Base-by-base conservation (phyloP, 371 early-diverging fungal species). In the Apophysomyces ossiformis region DNA sequence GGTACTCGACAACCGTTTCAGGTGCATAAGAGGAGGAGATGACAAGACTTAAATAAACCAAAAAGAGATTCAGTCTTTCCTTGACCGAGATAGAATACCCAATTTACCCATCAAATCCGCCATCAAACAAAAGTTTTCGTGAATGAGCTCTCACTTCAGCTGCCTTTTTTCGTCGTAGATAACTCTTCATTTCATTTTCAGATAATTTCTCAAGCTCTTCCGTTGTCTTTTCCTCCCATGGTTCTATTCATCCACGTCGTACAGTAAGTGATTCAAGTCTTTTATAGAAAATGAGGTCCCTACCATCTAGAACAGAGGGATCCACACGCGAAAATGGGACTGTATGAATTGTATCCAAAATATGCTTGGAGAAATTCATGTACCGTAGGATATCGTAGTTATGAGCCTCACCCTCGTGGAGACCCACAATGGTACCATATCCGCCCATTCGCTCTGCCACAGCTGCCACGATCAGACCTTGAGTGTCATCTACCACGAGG, bases 371-470 rank as follows among this genome's bases (percentile, higher is more conserved):
- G 60, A 93, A 89, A 72, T 95, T 95, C 88, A 93, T 87, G 67
- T 94, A 90, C 57, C 90, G 85, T 37, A 93, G 59, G 8, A 93
- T 73, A 57, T 96, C 94, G 62, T 89, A 91, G 67, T 90, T 92
- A 57, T 86, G 82, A 37, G 80, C 78, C 13, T 94, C 93, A 44
- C 92, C 89, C 58, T 93, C 94, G 63, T 92, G 90, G 37, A 95
- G 61, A 13, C 85, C 91, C 7, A 93, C 67, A 12, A 92, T 78
- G 4, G 76, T 71, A 38, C 93, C 92, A 50, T 74, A 75, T 7
- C 92, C 92, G 37, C 87, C 90, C 80, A 93, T 85, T n/a, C 97
- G 91, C 66, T 96, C 95, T 15, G 95, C 81, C 13, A 96, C 71
- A 1, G 95, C 91, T 1, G 89, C 74, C 1, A 50, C 54, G 9